Evolutionary conservation across 768 basidiomycete species (phyloP), one percentile per base, ranked within the genome.

Genomic region (Tulasnella sp.): DNA sequence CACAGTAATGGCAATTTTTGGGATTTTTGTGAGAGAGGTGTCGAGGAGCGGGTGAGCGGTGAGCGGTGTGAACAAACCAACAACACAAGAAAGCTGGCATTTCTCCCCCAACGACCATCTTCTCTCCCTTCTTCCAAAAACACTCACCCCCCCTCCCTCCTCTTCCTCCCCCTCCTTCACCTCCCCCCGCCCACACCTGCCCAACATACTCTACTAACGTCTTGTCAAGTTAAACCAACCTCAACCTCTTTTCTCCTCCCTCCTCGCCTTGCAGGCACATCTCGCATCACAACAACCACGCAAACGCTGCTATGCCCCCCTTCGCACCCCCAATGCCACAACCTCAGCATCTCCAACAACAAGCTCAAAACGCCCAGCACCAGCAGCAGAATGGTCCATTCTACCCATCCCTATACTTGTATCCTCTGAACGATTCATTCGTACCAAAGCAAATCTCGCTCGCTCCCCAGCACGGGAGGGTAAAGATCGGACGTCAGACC

Each of bases 401-500:
- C 77, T 86, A 58, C 80, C 89, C 89, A 5, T 86, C 87, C 41
- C 84, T 90, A 28, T 88, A 89, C 83, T 85, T 99, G 50, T 97
- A 96, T 85, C 96, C 97, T 0, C 89, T 98, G 78, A 98, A 98
- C 83, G 96, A 97, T 86, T 94, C 96, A 3, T 98, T 98, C 87
- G 89, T 93, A 54, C 95, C 96, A 80, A 98, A 98, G 87, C 95
- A 97, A 85, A 97, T 99, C 82, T 89, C 93, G n/a, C 91, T 97
- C 81, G 85, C 84, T 44, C 84, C 85, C 42, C 87, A 88, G 80
- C 89, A 88, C 80, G 91, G 92, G 85, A 93, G 91, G 84, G 91
- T 93, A 77, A 93, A 96, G 90, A 97, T 99, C 85, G 97, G 97
- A 24, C 88, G 97, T 80, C 97, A 98, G 87, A 99, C 96, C 22